A percentile compares a stretch with the other conserved stretches of the same genome.
phyloP scores from a whole-genome alignment of 371 early-diverging fungal genomes.

The Apophysomyces variabilis region DNA sequence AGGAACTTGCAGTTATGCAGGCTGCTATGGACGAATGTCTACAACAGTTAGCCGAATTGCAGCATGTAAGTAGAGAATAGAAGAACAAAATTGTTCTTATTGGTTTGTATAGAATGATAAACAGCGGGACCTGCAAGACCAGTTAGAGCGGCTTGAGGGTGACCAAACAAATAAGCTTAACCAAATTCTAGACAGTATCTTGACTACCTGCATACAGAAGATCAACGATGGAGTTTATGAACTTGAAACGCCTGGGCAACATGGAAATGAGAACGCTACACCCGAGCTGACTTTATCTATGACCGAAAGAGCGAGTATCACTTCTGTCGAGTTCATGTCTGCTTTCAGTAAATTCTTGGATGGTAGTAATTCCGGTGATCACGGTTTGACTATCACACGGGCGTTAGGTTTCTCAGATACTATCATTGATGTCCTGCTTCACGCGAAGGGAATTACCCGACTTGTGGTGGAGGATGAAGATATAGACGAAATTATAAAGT shows the following conservation, averaged over 20 bases:
- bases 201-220: constrained; percentile 85
- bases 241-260: constrained; percentile 77
- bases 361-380: constrained; percentile 76
- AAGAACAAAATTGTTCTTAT: no score
- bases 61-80: constrained; percentile 52
- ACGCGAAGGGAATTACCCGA: constrained; percentile 90
- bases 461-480: constrained; percentile 81
- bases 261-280: constrained; percentile 88
- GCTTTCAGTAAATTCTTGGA: constrained; percentile 77
- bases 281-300: constrained; percentile 91
- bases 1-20: constrained; percentile 89
- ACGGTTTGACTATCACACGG: constrained; percentile 85
- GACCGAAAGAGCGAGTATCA: constrained; percentile 84
- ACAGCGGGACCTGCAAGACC: constrained; percentile 67
- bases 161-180: constrained; percentile 77
- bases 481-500: constrained; percentile 76
- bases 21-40: constrained; percentile 96
- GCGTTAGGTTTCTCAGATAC: constrained; percentile 85
- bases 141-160: constrained; percentile 64
- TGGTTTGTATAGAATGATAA: constrained; percentile 34
- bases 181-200: constrained; percentile 87
- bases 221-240: constrained; percentile 88
- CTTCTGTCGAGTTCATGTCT: constrained; percentile 79
- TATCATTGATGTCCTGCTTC: constrained; percentile 80
- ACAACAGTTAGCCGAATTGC: constrained; percentile 79